Base-by-base conservation (phyloP, 2,329 filamentous ascomycete species). In the Elsinoe batatas region DNA sequence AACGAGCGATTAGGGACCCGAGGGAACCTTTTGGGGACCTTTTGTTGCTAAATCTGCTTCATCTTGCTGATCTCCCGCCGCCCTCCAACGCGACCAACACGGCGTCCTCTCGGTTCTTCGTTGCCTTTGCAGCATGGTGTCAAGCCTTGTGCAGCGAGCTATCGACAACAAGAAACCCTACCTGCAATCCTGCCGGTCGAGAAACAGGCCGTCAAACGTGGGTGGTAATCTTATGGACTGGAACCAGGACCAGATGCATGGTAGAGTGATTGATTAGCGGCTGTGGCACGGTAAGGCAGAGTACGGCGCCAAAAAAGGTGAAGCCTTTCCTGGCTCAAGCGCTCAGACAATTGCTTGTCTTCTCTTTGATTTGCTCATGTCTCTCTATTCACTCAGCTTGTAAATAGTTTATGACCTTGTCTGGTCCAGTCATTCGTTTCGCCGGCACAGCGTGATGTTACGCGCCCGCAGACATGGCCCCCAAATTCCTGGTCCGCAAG, bases 401-500 rank as follows among this genome's bases (percentile, higher is more conserved):
- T 51, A 35, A 33, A 22, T 37, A 32, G 3, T n/a, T 51, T 18
- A n/a, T 26, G 11, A 17, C 20, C 10, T 36, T 38, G 12, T 37
- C 18, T 20, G 8, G 11, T 51, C 47, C 47, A 36, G 47, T 51
- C 33, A 12, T 18, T 38, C 47, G 6, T 51, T 51, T 26, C 13
- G 5, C 15, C 47, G 18, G 30, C 35, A 33, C 13, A 13, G 32
- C 47, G 47, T 55, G 30, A 55, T 42, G 38, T 15, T 55, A 37
- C 40, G 40, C 20, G 38, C 32, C 42, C 32, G 30, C 32, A 12
- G 30, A 35, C 26, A 55, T 55, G 53, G 53, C 53, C 15, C 53
- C 53, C n/a, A 46, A 30, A 37, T 55, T 55, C 33, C 36, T 55
- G 15, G 32, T 37, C 32, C 53, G 53, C 32, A 55, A 46, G 53